Evolutionary conservation across 1,284 basidiomycete genomes (phyloP).

Genomic region (Ceratobasidium sp.): DNA sequence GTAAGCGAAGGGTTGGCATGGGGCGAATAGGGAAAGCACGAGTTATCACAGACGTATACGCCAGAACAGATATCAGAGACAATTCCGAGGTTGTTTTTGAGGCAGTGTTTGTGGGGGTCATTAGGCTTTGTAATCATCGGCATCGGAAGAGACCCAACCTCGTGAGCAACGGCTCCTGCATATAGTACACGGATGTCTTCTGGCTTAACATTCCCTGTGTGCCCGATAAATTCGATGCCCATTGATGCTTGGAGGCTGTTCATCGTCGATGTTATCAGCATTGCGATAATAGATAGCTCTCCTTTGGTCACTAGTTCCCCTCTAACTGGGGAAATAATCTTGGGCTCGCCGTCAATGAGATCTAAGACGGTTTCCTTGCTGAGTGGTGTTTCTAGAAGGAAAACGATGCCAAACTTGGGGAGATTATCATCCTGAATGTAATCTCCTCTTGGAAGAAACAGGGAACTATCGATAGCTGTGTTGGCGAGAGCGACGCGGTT

Average conservation of each 20-base stretch:
- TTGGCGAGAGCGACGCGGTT: conserved; percentile 46
- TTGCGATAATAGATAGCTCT: not conserved
- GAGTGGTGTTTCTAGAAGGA: conserved; percentile 44
- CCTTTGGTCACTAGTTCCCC: not conserved
- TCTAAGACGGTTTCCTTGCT: conserved; percentile 2
- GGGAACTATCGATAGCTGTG: conserved; percentile 50
- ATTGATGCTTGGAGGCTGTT: conserved; percentile 22
- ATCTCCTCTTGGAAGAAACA: conserved; percentile 49
- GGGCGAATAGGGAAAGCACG: conserved; percentile 49
- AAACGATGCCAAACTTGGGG: conserved; percentile 48
- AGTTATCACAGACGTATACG: conserved; percentile 50
- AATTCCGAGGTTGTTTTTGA: conserved; percentile 7
- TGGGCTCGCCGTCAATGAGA: not conserved
- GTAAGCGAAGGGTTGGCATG: conserved; percentile 49
- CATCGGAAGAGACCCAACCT: conserved; percentile 46
- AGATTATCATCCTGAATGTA: conserved; percentile 29
- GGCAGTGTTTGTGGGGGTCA: not conserved
- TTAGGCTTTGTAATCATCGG: no score
- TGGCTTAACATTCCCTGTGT: not conserved
- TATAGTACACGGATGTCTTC: not conserved
- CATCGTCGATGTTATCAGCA: conserved; percentile 23
- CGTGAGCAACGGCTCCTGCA: conserved; percentile 44
- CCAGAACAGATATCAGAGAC: conserved; percentile 33
- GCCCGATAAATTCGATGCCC: conserved; percentile 23
- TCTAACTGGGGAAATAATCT: conserved; percentile 15